Base-by-base conservation (phyloP, 116 monocot species). In the Iris pallida region DNA sequence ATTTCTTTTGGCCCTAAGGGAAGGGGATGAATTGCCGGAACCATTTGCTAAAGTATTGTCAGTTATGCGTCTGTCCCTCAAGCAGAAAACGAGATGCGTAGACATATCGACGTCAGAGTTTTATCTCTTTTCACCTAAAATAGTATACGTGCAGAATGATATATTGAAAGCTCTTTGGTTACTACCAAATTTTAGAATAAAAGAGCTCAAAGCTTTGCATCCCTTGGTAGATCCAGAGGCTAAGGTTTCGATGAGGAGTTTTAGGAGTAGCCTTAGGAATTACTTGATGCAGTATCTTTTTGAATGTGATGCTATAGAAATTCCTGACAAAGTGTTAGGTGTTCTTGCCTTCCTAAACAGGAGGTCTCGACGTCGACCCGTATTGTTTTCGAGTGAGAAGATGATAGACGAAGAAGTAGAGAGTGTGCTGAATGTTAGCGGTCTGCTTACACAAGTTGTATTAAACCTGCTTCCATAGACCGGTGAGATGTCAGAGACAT, bases 201-300 rank as follows among this genome's bases (percentile, higher is more conserved):
- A 55, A 45, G 69, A 83, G 58, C 47, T 86, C 47, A 85, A 78
- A 61, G 63, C 8, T 20, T 71, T 95, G 73, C 81, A 78, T 42
- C 17, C 73, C 56, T 40, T 77, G 44, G 5, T 90, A 43, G 75
- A 75, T 74, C 81, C 83, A 52, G 42, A 77, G 63, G 77, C 49
- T 13, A 71, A 68, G 20, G 40, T 72, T 59, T 3, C 74, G 30
- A 43, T 4, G 15, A 82, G 47, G 69, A 30, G 9, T n/a, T 81
- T 83, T 18, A 73, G 68, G 60, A 64, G 7, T 61, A 16, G 67
- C 57, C 48, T 95, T 47, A 80, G 59, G 20, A 88, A 71, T 45
- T 95, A 90, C 74, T 68, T 95, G 51, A 61, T 84, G 20, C 82
- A 95, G 15, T 88, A 64, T 63, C 76, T 95, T 41, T 86, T 90